Evolutionary conservation across 768 basidiomycete species (phyloP).

Genomic region (Trametes sanguinea): DNA sequence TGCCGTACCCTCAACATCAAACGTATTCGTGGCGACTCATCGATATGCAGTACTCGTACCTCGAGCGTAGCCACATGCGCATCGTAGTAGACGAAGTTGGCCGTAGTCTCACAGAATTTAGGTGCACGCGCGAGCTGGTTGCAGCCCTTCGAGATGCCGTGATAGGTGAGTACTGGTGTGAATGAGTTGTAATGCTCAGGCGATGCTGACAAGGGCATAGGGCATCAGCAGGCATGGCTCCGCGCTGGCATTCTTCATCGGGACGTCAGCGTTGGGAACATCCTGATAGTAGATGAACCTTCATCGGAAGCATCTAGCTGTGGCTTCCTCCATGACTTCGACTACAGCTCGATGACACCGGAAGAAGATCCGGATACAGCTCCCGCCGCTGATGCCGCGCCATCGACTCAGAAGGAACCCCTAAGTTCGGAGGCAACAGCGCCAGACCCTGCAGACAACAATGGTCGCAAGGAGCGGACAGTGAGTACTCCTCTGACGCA

Average conservation of each 20-base stretch:
- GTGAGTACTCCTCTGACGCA: too few relatives aligned
- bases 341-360: constrained; percentile 15
- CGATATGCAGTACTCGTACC: background rate
- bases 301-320: background rate
- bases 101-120: constrained; percentile 1
- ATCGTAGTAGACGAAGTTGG: constrained; percentile 13
- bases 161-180: background rate
- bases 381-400: background rate
- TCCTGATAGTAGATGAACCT: constrained; percentile 12
- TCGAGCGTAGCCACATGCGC: constrained; percentile 18
- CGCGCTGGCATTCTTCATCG: constrained; percentile 16
- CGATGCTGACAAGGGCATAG: too few relatives aligned
- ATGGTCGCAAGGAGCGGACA: background rate
- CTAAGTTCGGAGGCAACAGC: too few relatives aligned
- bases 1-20: constrained; percentile 8
- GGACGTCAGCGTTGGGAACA: constrained; percentile 22
- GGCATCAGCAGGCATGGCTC: constrained; percentile 10
- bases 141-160: constrained; percentile 5
- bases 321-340: constrained; percentile 22
- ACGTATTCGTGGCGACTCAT: constrained; percentile 8
- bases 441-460: background rate
- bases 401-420: too few relatives aligned
- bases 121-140: background rate
- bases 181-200: background rate
- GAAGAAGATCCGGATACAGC: too few relatives aligned